A percentile compares a stretch with the other conserved stretches of the same genome.
Conservation (phyloP, 306 rosid genomes). For the Cicer judaicum region DNA sequence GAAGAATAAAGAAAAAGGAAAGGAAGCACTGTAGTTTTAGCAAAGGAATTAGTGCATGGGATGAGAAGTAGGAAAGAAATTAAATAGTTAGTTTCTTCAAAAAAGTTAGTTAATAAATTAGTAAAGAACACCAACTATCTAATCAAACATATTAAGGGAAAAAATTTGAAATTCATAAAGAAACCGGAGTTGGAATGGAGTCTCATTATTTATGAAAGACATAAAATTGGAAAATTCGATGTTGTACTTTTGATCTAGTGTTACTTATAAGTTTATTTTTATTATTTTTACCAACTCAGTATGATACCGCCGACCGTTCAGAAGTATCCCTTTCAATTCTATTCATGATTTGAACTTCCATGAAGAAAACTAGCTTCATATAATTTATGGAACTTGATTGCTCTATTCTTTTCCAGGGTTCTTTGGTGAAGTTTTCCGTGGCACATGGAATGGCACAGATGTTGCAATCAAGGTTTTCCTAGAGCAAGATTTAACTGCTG, state of each 20-base stretch:
- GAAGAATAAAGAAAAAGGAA: slow-evolving; percentile 16
- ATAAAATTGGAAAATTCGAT: slow-evolving; percentile 27
- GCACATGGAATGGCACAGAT: slow-evolving; percentile 95
- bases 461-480: slow-evolving; percentile 96
- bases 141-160: not conserved
- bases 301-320: slow-evolving; percentile 27
- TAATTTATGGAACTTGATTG: slow-evolving; percentile 34
- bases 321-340: slow-evolving; percentile 28
- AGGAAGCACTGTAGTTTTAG: not conserved
- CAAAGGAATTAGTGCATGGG: slow-evolving; percentile 18
- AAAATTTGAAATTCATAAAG: slow-evolving; percentile 6
- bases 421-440: slow-evolving; percentile 97
- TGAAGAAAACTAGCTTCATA: slow-evolving; percentile 21
- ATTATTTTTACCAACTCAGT: slow-evolving; percentile 17
- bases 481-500: slow-evolving; percentile 92
- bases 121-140: slow-evolving; percentile 22
- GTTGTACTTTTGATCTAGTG: slow-evolving; percentile 10
- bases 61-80: slow-evolving; percentile 31
- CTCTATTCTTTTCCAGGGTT: slow-evolving; percentile 64
- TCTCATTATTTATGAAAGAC: slow-evolving; percentile 4
- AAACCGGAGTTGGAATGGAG: not conserved
- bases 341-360: slow-evolving; percentile 27
- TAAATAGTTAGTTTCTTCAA: not conserved
- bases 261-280: slow-evolving; percentile 15
- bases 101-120: not conserved